Base-by-base conservation (phyloP, 495 filamentous ascomycete species). In the Trichocladium uniseriatum region DNA sequence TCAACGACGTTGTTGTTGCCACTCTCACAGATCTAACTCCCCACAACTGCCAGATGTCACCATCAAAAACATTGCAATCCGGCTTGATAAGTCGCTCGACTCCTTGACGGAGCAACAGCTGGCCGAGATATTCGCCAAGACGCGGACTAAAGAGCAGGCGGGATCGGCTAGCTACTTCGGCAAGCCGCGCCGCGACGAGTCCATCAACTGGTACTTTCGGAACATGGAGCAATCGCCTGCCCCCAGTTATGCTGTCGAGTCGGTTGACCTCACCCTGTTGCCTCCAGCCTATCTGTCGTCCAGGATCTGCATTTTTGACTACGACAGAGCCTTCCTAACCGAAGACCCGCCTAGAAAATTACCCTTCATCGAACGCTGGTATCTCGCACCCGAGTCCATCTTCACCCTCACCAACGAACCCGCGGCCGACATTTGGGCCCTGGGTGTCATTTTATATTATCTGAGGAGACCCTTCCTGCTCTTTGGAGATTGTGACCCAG, bases 271-370 rank as follows among this genome's bases (percentile, higher is more conserved):
- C 35, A 19, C 10, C 45, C 14, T 15, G 35, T 39, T 13, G 22
- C 35, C 18, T 38, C 35, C 18, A 38, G n/a, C n/a, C 21, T 46
- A 38, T 14, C 34, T 38, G 13, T 37, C 43, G 6, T 18, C 43
- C 9, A 38, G 21, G 16, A 16, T 46, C 34, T 38, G 43, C 34
- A 46, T 46, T n/a, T n/a, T 46, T 13, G 43, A 46, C 32, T 46
- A 37, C 18, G 43, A 46, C 32, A 31, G 37, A 7, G 43, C 43
- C 8, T 46, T 46, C 43, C 20, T 9, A 9, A 14, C 22, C 22
- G 15, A 8, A 24, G 28, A 38, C 21, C 14, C 43, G 29, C 43
- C 43, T 9, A 34, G 4, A 7, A 13, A 46, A 14, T 5, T 46
- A 6, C 10, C 43, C 14, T 6, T 11, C 32, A 27, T 36, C 43